phyloP scores from a whole-genome alignment of 768 basidiomycete genomes.

The Phylloporus sp. region DNA sequence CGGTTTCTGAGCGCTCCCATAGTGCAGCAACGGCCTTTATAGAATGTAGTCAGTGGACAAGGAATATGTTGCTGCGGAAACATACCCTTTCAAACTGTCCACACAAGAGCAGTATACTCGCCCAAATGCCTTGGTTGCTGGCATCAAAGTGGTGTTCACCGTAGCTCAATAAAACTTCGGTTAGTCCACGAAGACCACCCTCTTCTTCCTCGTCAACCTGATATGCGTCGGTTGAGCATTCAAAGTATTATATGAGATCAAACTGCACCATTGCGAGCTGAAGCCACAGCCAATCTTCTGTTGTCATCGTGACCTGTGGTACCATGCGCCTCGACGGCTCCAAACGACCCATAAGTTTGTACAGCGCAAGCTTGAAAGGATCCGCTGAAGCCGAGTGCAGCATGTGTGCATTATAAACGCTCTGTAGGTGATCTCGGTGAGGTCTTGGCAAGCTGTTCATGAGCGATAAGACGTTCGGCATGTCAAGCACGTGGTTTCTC shows the following conservation, averaged over 20 bases:
- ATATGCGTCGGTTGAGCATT: constrained; percentile 1
- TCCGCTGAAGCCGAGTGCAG: constrained; percentile 83
- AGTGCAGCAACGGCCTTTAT: constrained; percentile 82
- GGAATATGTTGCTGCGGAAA: neutral
- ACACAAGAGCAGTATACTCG: constrained; percentile 80
- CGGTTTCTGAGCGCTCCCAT: constrained; percentile 81
- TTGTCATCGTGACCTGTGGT: constrained; percentile 81
- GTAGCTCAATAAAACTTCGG: constrained; percentile 73
- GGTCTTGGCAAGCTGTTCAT: constrained; percentile 58
- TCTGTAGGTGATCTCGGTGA: constrained; percentile 76
- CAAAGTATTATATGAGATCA: neutral
- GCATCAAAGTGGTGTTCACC: constrained; percentile 81
- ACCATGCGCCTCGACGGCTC: constrained; percentile 80
- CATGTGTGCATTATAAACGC: constrained; percentile 84
- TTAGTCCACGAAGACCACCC: constrained; percentile 65
- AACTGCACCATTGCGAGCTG: constrained; percentile 74
- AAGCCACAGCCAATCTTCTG: constrained; percentile 99
- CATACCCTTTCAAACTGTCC: constrained; percentile 91
- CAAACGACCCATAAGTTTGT: constrained; percentile 92
- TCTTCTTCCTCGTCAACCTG: constrained; percentile 82
- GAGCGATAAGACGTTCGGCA: constrained; percentile 2
- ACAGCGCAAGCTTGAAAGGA: constrained; percentile 93
- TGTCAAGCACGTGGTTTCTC: neutral
- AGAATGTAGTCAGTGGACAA: neutral
- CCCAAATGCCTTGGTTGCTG: constrained; percentile 68